Conservation (phyloP, 2,329 filamentous ascomycete species). For the Xylaria digitata region DNA sequence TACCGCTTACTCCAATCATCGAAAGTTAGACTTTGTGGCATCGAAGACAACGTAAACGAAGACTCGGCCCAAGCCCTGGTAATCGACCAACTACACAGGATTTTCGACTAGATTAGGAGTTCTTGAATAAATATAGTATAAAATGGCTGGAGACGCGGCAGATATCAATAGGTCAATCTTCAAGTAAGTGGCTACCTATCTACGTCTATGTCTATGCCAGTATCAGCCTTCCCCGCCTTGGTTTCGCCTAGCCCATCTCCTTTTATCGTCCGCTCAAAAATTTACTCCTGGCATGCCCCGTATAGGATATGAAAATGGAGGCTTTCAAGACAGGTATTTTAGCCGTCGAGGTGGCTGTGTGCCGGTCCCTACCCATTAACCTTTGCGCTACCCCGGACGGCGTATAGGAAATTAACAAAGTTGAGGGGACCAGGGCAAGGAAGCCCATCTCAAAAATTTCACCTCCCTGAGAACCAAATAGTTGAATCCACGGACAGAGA, state of each 20-base stretch:
- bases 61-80: background rate
- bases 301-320: background rate
- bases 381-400: background rate
- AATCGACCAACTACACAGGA: slow-evolving; percentile 1
- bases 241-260: background rate
- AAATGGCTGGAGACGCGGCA: slow-evolving; percentile 30
- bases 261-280: background rate
- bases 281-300: background rate
- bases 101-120: background rate
- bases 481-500: background rate
- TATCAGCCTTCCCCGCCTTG: slow-evolving; percentile 24
- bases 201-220: background rate
- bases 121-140: background rate
- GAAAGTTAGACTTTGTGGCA: background rate
- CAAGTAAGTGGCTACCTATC: slow-evolving; percentile 36
- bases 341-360: background rate
- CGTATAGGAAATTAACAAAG: background rate
- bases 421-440: background rate
- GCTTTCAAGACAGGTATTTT: background rate
- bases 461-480: background rate
- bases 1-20: background rate
- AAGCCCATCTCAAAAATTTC: background rate
- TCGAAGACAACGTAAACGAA: background rate
- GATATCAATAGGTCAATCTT: slow-evolving; percentile 40
- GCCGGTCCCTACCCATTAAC: background rate